Evolutionary conservation across 805 yeast species (phyloP).

Genomic region (Metschnikowia koreensis): DNA sequence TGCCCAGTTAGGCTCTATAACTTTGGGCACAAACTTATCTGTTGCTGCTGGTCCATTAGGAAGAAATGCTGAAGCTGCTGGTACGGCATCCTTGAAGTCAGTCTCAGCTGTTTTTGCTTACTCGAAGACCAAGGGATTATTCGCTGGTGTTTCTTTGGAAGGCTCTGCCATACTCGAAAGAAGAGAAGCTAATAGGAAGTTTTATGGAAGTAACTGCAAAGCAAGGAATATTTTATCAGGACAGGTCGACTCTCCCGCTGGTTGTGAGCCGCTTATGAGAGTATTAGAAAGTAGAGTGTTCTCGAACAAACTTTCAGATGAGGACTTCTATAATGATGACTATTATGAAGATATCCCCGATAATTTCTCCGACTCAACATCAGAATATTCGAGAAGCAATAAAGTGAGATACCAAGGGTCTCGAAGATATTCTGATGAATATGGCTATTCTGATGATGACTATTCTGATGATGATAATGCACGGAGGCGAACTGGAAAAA

Average conservation of each 20-base stretch:
- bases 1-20: conserved; percentile 90
- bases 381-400: conserved; percentile 30
- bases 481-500: conserved; percentile 18
- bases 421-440: conserved; percentile 31
- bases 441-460: conserved; percentile 36
- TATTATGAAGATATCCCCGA: conserved; percentile 72
- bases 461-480: conserved; percentile 36
- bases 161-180: conserved; percentile 97
- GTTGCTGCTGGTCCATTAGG: conserved; percentile 98
- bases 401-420: conserved; percentile 18
- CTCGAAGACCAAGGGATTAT: conserved; percentile 93
- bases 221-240: conserved; percentile 86
- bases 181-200: conserved; percentile 94
- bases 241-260: conserved; percentile 88
- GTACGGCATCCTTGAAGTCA: conserved; percentile 81
- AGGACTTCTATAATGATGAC: conserved; percentile 59
- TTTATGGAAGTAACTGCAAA: conserved; percentile 84
- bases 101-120: conserved; percentile 92
- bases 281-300: conserved; percentile 85
- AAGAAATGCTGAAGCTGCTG: conserved; percentile 96
- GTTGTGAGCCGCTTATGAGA: conserved; percentile 81
- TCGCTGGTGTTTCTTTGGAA: conserved; percentile 96
- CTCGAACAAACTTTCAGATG: conserved; percentile 48
- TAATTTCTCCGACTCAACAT: conserved; percentile 57
- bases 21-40: conserved; percentile 91